phyloP scores from a whole-genome alignment of 2,329 filamentous ascomycete species.

The Boeremia exigua region DNA sequence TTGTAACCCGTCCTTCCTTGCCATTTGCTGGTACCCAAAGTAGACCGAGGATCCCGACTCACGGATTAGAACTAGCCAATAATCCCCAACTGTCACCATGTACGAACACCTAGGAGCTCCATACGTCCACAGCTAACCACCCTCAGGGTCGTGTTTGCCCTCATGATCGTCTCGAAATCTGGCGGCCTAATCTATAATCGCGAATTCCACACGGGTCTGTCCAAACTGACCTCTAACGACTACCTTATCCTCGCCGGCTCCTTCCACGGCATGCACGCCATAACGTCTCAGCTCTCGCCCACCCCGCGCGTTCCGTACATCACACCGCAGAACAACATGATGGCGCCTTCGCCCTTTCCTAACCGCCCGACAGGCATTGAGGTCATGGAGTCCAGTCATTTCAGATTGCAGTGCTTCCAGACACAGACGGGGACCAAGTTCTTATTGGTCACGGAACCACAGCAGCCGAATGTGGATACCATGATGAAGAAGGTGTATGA shows the following conservation, averaged over 20 bases:
- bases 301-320: constrained; percentile 35
- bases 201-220: constrained; percentile 85
- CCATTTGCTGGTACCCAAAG: not conserved
- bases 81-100: constrained; percentile 18
- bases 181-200: constrained; percentile 96
- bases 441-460: constrained; percentile 88
- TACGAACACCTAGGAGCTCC: constrained; percentile 2
- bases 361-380: constrained; percentile 76
- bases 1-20: not conserved
- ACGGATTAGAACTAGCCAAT: not conserved
- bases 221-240: constrained; percentile 92
- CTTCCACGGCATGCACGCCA: constrained; percentile 82
- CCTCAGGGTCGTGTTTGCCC: constrained; percentile 88
- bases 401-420: constrained; percentile 94
- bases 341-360: constrained; percentile 37
- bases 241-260: constrained; percentile 96
- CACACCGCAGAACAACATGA: constrained; percentile 27
- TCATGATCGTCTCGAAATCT: constrained; percentile 99
- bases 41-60: not conserved
- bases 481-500: constrained; percentile 89
- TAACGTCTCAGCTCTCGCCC: constrained; percentile 56
- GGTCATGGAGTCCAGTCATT: constrained; percentile 91
- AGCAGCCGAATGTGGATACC: constrained; percentile 84
- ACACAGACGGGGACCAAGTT: constrained; percentile 96
- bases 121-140: constrained; percentile 16